These are phyloP conservation scores for Purshia tridentata DNA, from an alignment of 306 rosid species.

Conservation along the genomic window DNA sequence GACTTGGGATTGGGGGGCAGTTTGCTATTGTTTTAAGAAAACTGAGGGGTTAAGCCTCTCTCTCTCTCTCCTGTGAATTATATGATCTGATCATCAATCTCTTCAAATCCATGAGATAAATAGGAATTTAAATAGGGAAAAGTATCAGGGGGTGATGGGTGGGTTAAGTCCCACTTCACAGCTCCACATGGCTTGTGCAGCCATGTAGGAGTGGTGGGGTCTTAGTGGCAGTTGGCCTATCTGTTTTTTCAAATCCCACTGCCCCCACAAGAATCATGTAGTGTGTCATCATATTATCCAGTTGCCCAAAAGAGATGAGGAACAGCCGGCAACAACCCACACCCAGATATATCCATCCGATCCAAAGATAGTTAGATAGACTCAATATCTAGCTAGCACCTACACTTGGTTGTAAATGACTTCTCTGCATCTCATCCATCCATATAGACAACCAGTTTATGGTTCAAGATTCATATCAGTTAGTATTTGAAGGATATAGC, in stretches of 20 bases:
- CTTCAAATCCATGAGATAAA: constrained; percentile 23
- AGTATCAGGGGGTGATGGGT: constrained; percentile 14
- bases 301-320: constrained; percentile 41
- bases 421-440: constrained; percentile 30
- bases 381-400: constrained; percentile 18
- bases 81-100: background rate
- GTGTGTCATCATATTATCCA: constrained; percentile 58
- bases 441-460: background rate
- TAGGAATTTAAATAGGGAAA: constrained; percentile 37
- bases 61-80: background rate
- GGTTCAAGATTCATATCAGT: constrained; percentile 27
- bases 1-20: background rate
- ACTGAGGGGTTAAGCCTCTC: background rate
- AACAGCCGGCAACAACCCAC: constrained; percentile 55
- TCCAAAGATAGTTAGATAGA: constrained; percentile 31
- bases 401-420: constrained; percentile 31
- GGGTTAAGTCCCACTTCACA: constrained; percentile 12
- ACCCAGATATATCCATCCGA: constrained; percentile 54
- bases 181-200: constrained; percentile 40
- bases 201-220: constrained; percentile 78
- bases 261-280: constrained; percentile 51
- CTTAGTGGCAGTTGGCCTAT: constrained; percentile 60
- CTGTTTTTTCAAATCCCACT: constrained; percentile 39
- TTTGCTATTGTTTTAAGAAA: background rate
- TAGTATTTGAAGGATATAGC: background rate